phyloP scores from a whole-genome alignment of 140 eudicot species.

The Cichorium intybus region DNA sequence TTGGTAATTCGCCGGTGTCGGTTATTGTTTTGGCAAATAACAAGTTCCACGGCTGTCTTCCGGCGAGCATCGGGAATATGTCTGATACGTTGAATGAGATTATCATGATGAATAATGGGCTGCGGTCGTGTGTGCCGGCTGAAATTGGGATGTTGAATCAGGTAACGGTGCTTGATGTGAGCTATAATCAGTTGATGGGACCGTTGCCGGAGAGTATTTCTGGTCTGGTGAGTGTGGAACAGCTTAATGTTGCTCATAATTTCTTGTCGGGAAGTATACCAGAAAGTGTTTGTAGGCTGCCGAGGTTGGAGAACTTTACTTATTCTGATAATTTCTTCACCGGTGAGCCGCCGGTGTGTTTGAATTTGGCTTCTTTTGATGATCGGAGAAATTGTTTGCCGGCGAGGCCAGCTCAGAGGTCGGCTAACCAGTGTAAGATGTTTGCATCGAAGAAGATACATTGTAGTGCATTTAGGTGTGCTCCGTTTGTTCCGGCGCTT shows the following conservation, averaged over 20 bases:
- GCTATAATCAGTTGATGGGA: conserved; percentile 68
- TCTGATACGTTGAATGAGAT: conserved; percentile 70
- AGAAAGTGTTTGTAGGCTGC: conserved; percentile 58
- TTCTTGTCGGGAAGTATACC: conserved; percentile 62
- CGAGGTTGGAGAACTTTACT: conserved; percentile 68
- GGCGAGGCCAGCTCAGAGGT: conserved; percentile 60
- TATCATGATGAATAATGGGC: conserved; percentile 71
- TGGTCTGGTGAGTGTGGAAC: conserved; percentile 70
- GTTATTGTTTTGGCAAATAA: conserved; percentile 81
- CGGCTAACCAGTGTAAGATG: conserved; percentile 48
- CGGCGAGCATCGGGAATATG: conserved; percentile 87
- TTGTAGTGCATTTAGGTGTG: conserved; percentile 61
- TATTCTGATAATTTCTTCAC: conserved; percentile 76
- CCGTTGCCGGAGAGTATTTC: conserved; percentile 70
- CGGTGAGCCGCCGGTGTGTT: conserved; percentile 75
- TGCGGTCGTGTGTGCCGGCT: conserved; percentile 68
- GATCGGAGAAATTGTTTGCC: conserved; percentile 78
- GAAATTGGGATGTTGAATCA: conserved; percentile 58
- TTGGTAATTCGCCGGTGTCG: conserved; percentile 95
- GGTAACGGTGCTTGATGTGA: conserved; percentile 80
- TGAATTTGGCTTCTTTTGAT: conserved; percentile 44
- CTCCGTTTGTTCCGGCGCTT: conserved; percentile 43
- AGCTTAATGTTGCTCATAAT: conserved; percentile 74
- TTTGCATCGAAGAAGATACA: conserved; percentile 35
- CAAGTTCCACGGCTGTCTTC: conserved; percentile 75